Base-by-base conservation (phyloP, 176 grass and related monocot species). In the Eragrostis nindensis region DNA sequence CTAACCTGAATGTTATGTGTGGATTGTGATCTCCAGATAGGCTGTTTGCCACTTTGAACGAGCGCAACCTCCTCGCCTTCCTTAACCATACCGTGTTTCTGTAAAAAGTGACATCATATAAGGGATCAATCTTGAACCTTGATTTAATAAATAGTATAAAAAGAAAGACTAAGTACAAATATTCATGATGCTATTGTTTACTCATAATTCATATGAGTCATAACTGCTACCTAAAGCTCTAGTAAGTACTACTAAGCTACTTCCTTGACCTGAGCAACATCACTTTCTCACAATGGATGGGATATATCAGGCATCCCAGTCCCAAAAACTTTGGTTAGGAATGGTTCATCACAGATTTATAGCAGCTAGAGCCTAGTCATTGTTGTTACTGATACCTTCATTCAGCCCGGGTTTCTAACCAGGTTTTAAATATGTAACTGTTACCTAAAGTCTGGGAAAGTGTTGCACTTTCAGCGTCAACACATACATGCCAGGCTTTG, bases 11-110 rank as follows among this genome's bases (percentile, higher is more conserved):
- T 95, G 66, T 91, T 93, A 72, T 99, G 96, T 49, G 90, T 99
- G 75, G 92, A 95, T 79, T 99, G 96, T 17, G 92, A 99, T 87
- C 92, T 89, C 96, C 96, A 99, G 84, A 99, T 99, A 19, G 96
- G 92, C 64, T 88, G 90, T 29, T 64, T 87, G 32, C 96, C 96
- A 75, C 96, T 99, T 77, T 99, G 96, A 79, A 99, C 83, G 2
- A 99, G 90, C 67, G 96, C 92, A 78, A 99, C 88, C 81, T 95
- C 86, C 75, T 99, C 92, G 4, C 96, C 92, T 73, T 93, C 90
- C 80, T 93, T 99, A 45, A 93, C 82, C 96, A 95, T 95, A 49
- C 96, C 96, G 75, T 95, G 88, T 62, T 99, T 90, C 96, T 99
- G 88, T 84, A 41, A 73, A 72, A 84, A 43, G 12, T 42, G 78